Evolutionary conservation across 768 basidiomycete genomes (phyloP), one percentile per base, ranked within the genome.

Genomic region (Leucosporidium creatinivorum): DNA sequence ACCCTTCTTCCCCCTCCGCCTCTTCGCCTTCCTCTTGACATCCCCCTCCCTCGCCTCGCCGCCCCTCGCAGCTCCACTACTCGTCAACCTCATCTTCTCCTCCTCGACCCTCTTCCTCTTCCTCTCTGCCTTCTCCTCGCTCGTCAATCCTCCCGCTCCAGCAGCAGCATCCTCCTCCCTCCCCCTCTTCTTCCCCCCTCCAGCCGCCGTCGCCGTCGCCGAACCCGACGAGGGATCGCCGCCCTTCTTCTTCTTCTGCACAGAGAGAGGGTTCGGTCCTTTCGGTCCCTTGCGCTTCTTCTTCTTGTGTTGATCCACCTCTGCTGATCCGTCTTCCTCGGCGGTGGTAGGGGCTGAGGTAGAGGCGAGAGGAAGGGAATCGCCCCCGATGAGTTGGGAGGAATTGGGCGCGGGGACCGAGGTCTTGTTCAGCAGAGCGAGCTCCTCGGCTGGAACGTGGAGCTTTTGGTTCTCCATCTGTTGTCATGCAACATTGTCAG

Each of bases 201-300:
- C 69, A 0, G 50, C 65, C 54, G 68, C 62, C 65, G 50, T 48
- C 25, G 62, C 59, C 28, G 31, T 13, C 10, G 33, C 60, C 30
- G 25, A 26, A 9, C 9, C 25, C 31, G 28, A 47, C 0, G 21
- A 17, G 0, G 3, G 21, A 19, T 23, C 50, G 0, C 25, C n/a
- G 18, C 52, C 26, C 44, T 59, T 66, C 49, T 66, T 67, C 65
- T 68, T 69, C 60, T 92, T 96, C 82, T 91, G 93, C 55, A 93
- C 80, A 67, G 91, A 93, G 4, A 97, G 83, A 12, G 94, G 91
- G 79, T 97, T 98, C 1, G 93, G 92, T 0, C 84, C 90, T 76
- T 91, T 93, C 0, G 88, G 87, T 0, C 85, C 86, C 44, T 61
- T 44, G 50, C 58, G 60, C 58, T 74, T 68, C 69, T 83, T 82